Evolutionary conservation across 352 stramenopile species (phyloP).

Genomic region (Peronospora farinosa): DNA sequence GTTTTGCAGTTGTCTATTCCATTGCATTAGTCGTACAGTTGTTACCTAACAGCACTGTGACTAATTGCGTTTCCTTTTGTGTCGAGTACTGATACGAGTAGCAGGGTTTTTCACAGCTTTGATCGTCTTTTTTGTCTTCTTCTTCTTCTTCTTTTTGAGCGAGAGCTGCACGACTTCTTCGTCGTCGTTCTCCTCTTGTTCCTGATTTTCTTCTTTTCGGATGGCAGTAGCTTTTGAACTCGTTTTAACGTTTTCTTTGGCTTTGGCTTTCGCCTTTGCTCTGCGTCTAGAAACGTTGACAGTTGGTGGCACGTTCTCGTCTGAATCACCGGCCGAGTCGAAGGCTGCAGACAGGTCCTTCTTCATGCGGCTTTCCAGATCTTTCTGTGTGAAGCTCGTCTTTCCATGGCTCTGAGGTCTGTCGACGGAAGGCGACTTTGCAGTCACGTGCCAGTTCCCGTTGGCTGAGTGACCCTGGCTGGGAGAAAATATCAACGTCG

Average conservation of each 20-base stretch:
- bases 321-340: slow-evolving; percentile 27
- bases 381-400: slow-evolving; percentile 42
- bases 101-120: slow-evolving; percentile 11
- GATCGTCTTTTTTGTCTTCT: slow-evolving; percentile 12
- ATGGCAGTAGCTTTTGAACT: slow-evolving; percentile 3
- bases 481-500: slow-evolving; percentile 56
- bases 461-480: slow-evolving; percentile 24
- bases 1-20: slow-evolving; percentile 3
- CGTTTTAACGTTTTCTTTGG: slow-evolving; percentile 17
- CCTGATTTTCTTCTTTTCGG: slow-evolving; percentile 2
- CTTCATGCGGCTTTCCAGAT: slow-evolving; percentile 60
- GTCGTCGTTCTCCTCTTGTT: slow-evolving; percentile 9
- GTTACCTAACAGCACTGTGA: background rate
- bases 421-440: slow-evolving; percentile 45
- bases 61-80: slow-evolving; percentile 41
- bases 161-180: slow-evolving; percentile 31
- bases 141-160: slow-evolving; percentile 47
- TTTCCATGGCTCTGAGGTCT: slow-evolving; percentile 14
- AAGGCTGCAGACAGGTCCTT: slow-evolving; percentile 45
- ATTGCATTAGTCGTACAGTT: background rate
- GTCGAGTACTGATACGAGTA: slow-evolving; percentile 9
- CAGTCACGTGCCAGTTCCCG: slow-evolving; percentile 52
- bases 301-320: slow-evolving; percentile 16
- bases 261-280: slow-evolving; percentile 24
- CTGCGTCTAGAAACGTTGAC: slow-evolving; percentile 21